Base-by-base conservation (phyloP, 345 rosid genomes). In the Alliaria petiolata region DNA sequence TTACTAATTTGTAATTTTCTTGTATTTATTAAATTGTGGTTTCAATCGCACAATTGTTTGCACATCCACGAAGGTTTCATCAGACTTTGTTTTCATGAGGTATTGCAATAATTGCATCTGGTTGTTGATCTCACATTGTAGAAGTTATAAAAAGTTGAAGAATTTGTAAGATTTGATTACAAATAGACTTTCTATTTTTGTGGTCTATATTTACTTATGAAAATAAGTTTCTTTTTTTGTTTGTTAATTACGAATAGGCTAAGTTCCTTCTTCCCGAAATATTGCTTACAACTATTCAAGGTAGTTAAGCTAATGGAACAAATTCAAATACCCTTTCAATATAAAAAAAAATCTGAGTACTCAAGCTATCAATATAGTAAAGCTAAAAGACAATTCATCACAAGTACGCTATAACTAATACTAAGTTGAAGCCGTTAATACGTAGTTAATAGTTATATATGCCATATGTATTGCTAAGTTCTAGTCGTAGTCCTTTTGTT, bases 11-110 rank as follows among this genome's bases (percentile, higher is more conserved):
- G 1, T 22, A 28, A 50, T n/a, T 51, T 11, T 72, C n/a, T n/a
- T n/a, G n/a, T n/a, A 38, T 19, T 30, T 55, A 9, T 15, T 57
- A 10, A 31, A 39, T 39, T 57, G 35, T 55, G 64, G 58, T 55
- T 64, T 31, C 8, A 63, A 34, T 42, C n/a, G n/a, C n/a, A n/a
- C n/a, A n/a, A 34, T 42, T 19, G 60, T 56, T 51, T 65, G 38
- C 49, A 47, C 44, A 73, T 57, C 67, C 36, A 40, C 34, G 20
- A 63, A 55, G 70, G 70, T 45, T 64, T 30, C 42, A 36, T 58
- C 45, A 62, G 38, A 65, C 31, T 53, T 56, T 26, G 19, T 35
- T 36, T 46, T 9, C 50, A 7, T 42, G 63, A 53, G 70, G 31
- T 22, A 4, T 33, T 12, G 56, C 47, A 62, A 71, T 25, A 15